These are phyloP conservation scores for Yamadazyma pseudoaaseri DNA, from an alignment of 1,139 yeast genomes.

Conservation along the genomic window DNA sequence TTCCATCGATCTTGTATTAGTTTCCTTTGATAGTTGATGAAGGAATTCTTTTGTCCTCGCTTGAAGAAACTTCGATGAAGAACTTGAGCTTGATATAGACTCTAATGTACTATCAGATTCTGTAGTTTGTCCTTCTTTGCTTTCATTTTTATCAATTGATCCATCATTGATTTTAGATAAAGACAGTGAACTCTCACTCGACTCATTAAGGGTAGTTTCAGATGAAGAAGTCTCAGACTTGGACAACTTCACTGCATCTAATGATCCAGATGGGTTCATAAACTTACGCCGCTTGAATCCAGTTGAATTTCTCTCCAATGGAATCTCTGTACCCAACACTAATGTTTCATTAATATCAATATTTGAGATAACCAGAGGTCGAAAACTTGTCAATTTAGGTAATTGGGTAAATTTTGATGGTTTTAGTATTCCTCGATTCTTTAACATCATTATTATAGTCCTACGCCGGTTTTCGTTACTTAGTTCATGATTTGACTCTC, in stretches of 20 bases:
- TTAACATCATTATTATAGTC: no score
- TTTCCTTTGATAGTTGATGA: conserved; percentile 17
- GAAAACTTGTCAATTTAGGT: no score
- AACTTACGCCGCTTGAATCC: no score
- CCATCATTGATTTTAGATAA: no score
- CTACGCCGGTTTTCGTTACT: no score
- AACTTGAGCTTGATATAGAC: neutral
- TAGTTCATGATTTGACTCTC: neutral
- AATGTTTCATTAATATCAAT: conserved; percentile 4
- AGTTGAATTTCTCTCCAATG: neutral
- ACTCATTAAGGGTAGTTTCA: neutral
- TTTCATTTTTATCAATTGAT: no score
- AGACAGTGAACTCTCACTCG: neutral
- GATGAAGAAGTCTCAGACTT: conserved; percentile 1
- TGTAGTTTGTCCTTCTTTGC: no score
- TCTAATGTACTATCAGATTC: neutral
- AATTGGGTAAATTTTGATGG: no score
- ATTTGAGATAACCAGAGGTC: no score
- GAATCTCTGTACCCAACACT: conserved; percentile 9
- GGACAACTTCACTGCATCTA: neutral
- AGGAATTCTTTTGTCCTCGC: conserved; percentile 11
- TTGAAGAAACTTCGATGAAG: neutral
- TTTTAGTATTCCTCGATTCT: no score
- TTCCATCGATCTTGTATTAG: conserved; percentile 17
- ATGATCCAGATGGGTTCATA: no score